Evolutionary conservation across 2,329 filamentous ascomycete genomes (phyloP).

Genomic region (Nemania diffusa): DNA sequence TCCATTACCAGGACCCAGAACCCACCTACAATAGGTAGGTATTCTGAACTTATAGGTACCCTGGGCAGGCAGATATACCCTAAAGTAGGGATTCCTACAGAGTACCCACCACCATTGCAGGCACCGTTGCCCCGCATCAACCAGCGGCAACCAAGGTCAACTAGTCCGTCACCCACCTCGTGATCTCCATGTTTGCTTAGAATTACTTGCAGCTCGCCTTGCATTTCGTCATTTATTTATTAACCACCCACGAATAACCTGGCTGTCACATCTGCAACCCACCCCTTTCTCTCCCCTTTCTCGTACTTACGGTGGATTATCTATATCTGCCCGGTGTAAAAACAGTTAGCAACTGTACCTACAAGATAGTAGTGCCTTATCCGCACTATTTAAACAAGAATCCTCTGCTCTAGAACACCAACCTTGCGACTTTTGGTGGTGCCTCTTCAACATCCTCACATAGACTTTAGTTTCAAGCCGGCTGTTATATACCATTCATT

Average conservation of each 20-base stretch:
- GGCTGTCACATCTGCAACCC: not conserved
- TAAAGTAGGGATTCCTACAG: no score
- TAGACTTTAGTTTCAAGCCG: not conserved
- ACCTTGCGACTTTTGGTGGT: slow-evolving; percentile 10
- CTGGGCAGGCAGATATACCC: no score
- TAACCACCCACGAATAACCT: not conserved
- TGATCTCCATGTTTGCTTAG: slow-evolving; percentile 26
- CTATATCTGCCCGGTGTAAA: not conserved
- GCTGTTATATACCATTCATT: not conserved
- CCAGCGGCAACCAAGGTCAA: slow-evolving; percentile 6
- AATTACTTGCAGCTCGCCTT: slow-evolving; percentile 22
- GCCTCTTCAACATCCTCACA: slow-evolving; percentile 3
- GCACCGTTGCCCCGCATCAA: slow-evolving; percentile 36
- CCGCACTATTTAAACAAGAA: not conserved
- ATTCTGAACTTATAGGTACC: no score
- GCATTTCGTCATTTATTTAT: slow-evolving; percentile 31
- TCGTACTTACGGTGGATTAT: not conserved
- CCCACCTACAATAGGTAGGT: no score
- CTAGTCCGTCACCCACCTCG: slow-evolving; percentile 20
- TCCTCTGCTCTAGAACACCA: not conserved
- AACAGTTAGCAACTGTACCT: slow-evolving; percentile 1
- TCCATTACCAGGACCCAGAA: no score
- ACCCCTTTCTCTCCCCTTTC: slow-evolving; percentile 3
- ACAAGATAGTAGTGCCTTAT: slow-evolving; percentile 7
- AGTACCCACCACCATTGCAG: no score